Conservation (phyloP, 345 rosid genomes). For the Eucalyptus viminalis region DNA sequence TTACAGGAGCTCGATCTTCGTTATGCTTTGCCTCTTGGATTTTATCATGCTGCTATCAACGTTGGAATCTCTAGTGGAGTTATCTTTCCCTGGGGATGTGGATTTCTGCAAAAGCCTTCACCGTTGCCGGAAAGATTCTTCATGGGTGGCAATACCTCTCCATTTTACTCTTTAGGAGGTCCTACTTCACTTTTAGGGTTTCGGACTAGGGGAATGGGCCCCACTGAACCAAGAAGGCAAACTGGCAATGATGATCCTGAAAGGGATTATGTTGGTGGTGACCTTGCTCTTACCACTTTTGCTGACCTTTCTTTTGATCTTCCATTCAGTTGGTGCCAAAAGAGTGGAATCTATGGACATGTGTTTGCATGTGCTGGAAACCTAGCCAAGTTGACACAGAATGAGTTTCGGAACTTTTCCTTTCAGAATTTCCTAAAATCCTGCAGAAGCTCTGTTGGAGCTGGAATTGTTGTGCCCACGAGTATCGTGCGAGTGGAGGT, state of each 20-base stretch:
- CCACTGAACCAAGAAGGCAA: constrained; percentile 60
- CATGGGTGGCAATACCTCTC: constrained; percentile 87
- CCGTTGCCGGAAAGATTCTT: constrained; percentile 85
- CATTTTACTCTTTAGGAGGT: constrained; percentile 67
- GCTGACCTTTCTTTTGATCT: constrained; percentile 92
- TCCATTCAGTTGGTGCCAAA: constrained; percentile 69
- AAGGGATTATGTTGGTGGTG: constrained; percentile 87
- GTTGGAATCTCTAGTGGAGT: constrained; percentile 72
- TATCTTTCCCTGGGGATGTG: constrained; percentile 67
- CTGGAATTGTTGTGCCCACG: constrained; percentile 76
- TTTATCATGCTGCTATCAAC: constrained; percentile 61
- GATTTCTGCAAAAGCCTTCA: constrained; percentile 35
- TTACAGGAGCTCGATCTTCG: constrained; percentile 81
- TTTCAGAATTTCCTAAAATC: constrained; percentile 44
- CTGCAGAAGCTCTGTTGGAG: constrained; percentile 69
- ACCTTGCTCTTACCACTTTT: constrained; percentile 73
- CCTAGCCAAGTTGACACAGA: constrained; percentile 56
- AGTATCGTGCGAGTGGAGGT: constrained; percentile 90
- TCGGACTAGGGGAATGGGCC: constrained; percentile 75
- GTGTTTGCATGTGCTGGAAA: constrained; percentile 86
- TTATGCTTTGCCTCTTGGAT: constrained; percentile 72
- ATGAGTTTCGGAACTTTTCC: constrained; percentile 48
- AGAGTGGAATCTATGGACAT: constrained; percentile 89
- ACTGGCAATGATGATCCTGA: constrained; percentile 19
- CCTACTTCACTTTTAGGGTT: constrained; percentile 85